Evolutionary conservation across 176 grass and related monocot species (phyloP), one percentile per base, ranked within the genome.

Genomic region (Bromus sterilis): DNA sequence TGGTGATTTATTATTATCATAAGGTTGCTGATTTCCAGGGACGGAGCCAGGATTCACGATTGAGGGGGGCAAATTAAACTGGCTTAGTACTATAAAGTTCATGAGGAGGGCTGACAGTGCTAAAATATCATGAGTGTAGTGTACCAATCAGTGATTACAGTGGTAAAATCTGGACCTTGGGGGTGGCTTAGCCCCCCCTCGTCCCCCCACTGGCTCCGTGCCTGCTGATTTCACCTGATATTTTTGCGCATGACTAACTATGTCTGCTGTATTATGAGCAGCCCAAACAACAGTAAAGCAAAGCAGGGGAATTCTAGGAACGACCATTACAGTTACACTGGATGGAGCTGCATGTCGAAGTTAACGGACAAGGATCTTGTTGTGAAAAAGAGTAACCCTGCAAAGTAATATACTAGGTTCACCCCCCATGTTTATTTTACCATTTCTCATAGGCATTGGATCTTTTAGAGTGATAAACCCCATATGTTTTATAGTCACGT

Each of bases 261-360:
- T 10, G 9, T 80, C 13, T 29, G 11, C 51, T 80, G 49, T 18
- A 66, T 79, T 70, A 29, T 82, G 76, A 62, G 28, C 90, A 98
- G 92, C 70, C 81, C 81, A 42, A 91, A 98, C 71, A 94, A 87
- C 73, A 78, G 41, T 73, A 94, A 91, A 86, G 78, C 85, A 48
- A 93, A 85, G 74, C 86, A 86, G 11, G 67, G 44, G 59, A 84
- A 75, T 87, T 87, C 87, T n/a, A n/a, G n/a, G n/a, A n/a, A n/a
- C n/a, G n/a, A n/a, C n/a, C n/a, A n/a, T n/a, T n/a, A n/a, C n/a
- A n/a, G n/a, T n/a, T n/a, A n/a, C 77, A 87, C 58, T 86, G 95
- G 95, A 71, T 98, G 95, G 95, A 98, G 58, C 56, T 89, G 92
- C 82, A 94, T 98, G 95, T 89, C 87, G 81, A 98, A 90, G 43